Evolutionary conservation across 2,329 filamentous ascomycete species (phyloP), one percentile per base, ranked within the genome.

Genomic region (Thielaviopsis euricoi): DNA sequence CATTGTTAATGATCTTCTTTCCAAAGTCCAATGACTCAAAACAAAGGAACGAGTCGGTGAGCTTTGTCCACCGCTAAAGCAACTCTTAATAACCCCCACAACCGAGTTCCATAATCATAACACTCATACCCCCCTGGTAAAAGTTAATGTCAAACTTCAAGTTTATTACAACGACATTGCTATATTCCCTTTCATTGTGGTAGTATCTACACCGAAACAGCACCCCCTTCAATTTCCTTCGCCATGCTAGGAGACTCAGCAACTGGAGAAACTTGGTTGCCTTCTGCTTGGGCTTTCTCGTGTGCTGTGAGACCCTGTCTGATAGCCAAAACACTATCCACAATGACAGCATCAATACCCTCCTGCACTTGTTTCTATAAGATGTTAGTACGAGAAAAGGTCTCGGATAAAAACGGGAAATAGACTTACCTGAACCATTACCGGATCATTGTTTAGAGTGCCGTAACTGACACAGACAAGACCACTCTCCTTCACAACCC

Each of bases 341-440:
- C 93, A 66, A 98, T 98, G 57, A 98, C 91, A 1, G 93, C 93
- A 67, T 98, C 93, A 61, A 98, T 96, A 53, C 93, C 91, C 71
- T 96, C 88, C 57, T 88, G 87, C 10, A 94, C 88, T 83, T 98
- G 93, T 62, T 85, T 74, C 83, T 90, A 67, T 63, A 64, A 55
- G 62, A n/a, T 56, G 52, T 57, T 58, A 58, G 56, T 46, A 46
- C 3, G 46, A 1, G 19, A 22, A n/a, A 29, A 49, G 2, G 26
- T 37, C 33, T 15, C 17, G 10, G 13, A 26, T 15, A 40, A 25
- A n/a, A 25, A 58, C 19, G 23, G 52, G 19, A 6, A 52, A 25
- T 40, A 52, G n/a, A 68, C 82, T 70, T 77, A 93, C 87, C 76
- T 91, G 84, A 40, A 95, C 90, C 71, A 94, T 85, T 21, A 79